Conservation (phyloP, 305 asterid genomes). For the Fraxinus sp. region DNA sequence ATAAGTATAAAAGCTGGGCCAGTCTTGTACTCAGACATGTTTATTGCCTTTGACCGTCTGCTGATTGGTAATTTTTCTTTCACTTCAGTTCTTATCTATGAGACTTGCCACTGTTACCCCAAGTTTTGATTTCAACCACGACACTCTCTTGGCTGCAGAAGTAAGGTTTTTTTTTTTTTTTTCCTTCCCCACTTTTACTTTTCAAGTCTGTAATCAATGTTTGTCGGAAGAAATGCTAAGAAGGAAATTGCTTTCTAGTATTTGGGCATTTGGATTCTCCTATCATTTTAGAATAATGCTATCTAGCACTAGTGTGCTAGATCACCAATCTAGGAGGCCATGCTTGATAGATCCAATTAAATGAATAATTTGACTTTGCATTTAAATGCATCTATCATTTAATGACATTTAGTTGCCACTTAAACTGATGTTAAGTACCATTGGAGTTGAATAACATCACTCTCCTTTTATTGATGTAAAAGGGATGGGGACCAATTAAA, state of each 20-base stretch:
- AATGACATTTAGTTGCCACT: too few species aligned
- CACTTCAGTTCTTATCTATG: slow-evolving; percentile 81
- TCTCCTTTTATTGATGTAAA: not conserved
- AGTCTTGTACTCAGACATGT: not conserved
- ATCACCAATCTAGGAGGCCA: too few species aligned
- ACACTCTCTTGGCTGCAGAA: slow-evolving; percentile 61
- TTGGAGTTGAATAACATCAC: too few species aligned
- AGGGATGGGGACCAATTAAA: too few species aligned
- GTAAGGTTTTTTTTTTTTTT: slow-evolving; percentile 41
- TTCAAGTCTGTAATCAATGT: not conserved
- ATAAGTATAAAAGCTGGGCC: not conserved
- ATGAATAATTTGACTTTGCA: too few species aligned
- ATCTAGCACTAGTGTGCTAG: too few species aligned
- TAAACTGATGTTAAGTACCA: too few species aligned
- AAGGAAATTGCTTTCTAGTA: not conserved
- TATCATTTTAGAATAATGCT: too few species aligned
- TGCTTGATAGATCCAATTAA: too few species aligned
- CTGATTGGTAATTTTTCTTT: slow-evolving; percentile 16
- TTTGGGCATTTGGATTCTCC: too few species aligned
- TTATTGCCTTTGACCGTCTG: not conserved
- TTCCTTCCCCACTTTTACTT: too few species aligned
- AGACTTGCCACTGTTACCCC: slow-evolving; percentile 89
- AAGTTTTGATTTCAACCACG: slow-evolving; percentile 65
- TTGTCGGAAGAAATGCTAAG: not conserved
- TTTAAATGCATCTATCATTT: too few species aligned